Base-by-base conservation (phyloP, 176 grass and related monocot genomes). In the Rhipidocladum racemiflorum region DNA sequence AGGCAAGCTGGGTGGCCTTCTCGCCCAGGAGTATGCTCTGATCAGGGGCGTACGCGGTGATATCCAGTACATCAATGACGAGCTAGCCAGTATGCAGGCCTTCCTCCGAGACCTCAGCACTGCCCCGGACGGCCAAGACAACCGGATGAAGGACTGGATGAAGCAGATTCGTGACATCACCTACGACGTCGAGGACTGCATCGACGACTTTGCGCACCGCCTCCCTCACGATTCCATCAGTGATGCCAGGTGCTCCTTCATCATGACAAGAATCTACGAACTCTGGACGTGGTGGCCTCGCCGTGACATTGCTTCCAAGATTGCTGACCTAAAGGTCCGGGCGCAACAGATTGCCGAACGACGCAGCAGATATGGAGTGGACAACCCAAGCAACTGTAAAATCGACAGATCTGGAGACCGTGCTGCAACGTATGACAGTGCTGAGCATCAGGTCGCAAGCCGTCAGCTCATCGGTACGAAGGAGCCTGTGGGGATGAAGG, bases 81-180 rank as follows among this genome's bases (percentile, higher is more conserved):
- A 74, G 46, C 48, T 54, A 0, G 28, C 70, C 4, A 55, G 49
- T 18, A 44, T 80, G 63, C 62, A 68, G 48, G 77, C 63, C 30
- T 80, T 80, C 46, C 77, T 80, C 32, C 77, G 45, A 0, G 62
- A 68, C n/a, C 46, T 68, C 36, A 39, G 36, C 12, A 23, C 4
- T 23, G 0, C 34, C 20, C 21, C 45, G 0, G 63, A 67, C 7
- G 15, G 7, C 11, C 77, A 68, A 2, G 45, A 13, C 46, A 0
- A 80, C 63, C 46, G 63, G 46, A 80, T 27, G 46, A 80, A 55
- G 30, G 77, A 80, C 63, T 68, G 77, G 77, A 80, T 68, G 77
- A 80, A 68, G 77, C 77, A 80, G 32, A 55, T 80, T 32, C 77
- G 77, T 20, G 77, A 68, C 18, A 5, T 80, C 0, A 48, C 63